These are phyloP conservation scores for Plasmodium chabaudi DNA, from an alignment of 169 alveolate genomes.

Conservation along the genomic window DNA sequence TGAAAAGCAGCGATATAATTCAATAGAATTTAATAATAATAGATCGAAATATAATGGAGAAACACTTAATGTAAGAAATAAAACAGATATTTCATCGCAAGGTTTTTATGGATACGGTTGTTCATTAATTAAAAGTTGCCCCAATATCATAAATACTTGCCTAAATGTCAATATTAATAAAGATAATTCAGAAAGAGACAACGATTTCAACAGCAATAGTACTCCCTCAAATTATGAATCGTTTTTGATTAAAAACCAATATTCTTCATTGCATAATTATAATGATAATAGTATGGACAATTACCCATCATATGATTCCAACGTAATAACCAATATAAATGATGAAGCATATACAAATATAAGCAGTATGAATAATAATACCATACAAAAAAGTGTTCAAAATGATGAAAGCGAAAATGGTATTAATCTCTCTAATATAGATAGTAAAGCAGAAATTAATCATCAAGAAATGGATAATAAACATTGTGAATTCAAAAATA, in stretches of 20 bases:
- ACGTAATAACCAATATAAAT: slow-evolving; percentile 5
- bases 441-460: slow-evolving; percentile 17
- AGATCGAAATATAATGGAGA: not conserved
- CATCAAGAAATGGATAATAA: not conserved
- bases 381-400: not conserved
- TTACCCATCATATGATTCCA: slow-evolving; percentile 7
- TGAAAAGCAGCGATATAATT: not conserved
- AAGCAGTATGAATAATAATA: not conserved
- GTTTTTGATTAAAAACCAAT: not conserved
- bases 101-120: slow-evolving; percentile 14
- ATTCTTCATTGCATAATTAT: not conserved
- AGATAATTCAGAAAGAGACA: slow-evolving; percentile 13
- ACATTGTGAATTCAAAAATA: slow-evolving; percentile 12
- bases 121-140: not conserved
- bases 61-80: slow-evolving; percentile 3
- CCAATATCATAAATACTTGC: slow-evolving; percentile 1
- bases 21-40: slow-evolving; percentile 11
- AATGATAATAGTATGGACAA: not conserved
- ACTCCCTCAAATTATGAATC: not conserved
- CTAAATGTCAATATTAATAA: slow-evolving; percentile 3
- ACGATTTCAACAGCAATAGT: not conserved
- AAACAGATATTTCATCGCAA: not conserved
- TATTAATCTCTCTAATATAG: not conserved
- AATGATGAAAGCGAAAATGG: no score
- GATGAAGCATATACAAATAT: not conserved